Evolutionary conservation across 1,139 yeast species (phyloP).

Genomic region (Magnusiomyces fungicola): DNA sequence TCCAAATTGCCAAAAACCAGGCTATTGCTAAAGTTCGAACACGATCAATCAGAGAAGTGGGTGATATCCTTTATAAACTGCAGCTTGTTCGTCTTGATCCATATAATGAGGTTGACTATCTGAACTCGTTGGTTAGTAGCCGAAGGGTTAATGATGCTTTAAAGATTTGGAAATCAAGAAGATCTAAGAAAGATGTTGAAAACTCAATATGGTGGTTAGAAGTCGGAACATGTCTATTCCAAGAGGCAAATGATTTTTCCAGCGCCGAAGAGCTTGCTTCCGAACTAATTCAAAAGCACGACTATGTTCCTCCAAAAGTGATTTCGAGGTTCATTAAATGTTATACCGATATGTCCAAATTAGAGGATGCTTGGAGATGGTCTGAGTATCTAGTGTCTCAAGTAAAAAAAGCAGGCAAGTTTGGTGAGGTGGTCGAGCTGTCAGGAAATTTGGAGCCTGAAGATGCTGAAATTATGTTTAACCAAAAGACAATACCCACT

Average conservation of each 20-base stretch:
- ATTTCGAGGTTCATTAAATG: constrained; percentile 21
- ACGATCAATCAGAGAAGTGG: constrained; percentile 22
- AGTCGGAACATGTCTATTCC: constrained; percentile 28
- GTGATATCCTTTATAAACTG: constrained; percentile 28
- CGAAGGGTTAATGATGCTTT: constrained; percentile 21
- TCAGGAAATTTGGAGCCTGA: constrained; percentile 16
- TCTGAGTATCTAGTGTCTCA: constrained; percentile 16
- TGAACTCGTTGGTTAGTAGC: constrained; percentile 25
- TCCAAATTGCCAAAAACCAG: constrained; percentile 14
- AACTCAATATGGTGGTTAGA: constrained; percentile 30
- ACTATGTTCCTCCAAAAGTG: constrained; percentile 24
- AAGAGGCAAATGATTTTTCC: constrained; percentile 22
- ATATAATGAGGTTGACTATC: constrained; percentile 32
- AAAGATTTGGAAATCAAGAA: constrained; percentile 28
- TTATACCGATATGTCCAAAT: constrained; percentile 18
- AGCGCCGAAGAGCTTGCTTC: constrained; percentile 23
- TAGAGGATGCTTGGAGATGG: constrained; percentile 20
- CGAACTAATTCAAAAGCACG: constrained; percentile 17
- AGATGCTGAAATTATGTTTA: constrained; percentile 19
- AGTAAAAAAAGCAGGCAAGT: constrained; percentile 12
- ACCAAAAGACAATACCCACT: constrained; percentile 15
- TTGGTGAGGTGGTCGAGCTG: constrained; percentile 13
- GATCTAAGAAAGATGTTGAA: constrained; percentile 24
- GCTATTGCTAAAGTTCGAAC: constrained; percentile 13
- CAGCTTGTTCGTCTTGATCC: constrained; percentile 31